Base-by-base conservation (phyloP, 1,139 yeast species). In the Taphrina pruni region DNA sequence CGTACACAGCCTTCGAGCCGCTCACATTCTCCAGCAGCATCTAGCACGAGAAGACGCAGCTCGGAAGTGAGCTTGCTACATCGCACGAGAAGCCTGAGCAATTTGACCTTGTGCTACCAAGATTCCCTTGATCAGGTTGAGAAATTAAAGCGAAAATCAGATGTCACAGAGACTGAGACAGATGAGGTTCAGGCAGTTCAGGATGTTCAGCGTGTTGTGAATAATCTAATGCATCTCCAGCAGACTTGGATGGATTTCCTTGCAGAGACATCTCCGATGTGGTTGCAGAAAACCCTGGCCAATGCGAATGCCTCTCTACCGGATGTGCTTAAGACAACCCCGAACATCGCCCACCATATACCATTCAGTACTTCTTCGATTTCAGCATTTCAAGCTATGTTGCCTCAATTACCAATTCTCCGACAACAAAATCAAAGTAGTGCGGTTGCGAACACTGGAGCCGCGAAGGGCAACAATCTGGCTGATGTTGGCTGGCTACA, bases 331-430 rank as follows among this genome's bases (percentile, higher is more conserved):
- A 56, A 56, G 36, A 56, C 38, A 20, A 39, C 60, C 11, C 36
- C 60, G 14, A 56, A 38, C 21, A 17, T 56, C 5, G 9, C 60
- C 8, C 46, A 56, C 32, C 60, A 56, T 35, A 56, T 56, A 35
- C 60, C 32, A 8, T 56, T 56, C 21, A 9, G 46, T 6, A 14
- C 50, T 26, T 56, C 60, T 39, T 50, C 60, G 2, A 56, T 56
- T 6, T 38, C 60, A 17, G 66, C 54, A 9, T 61, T 61, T 17
- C 66, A 61, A 51, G 66, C 66, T 20, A 61, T 61, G 66, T 43
- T 61, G 17, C 66, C 66, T 36, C 32, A 39, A 11, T 38, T 51
- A 21, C 54, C 66, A 6, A 9, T n/a, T 11, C 35, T 39, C 12
- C 56, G 51, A 12, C 35, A 7, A 8, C 35, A 20, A 20, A 39